A percentile compares a stretch with the other conserved stretches of the same genome.
Conservation (phyloP, 805 yeast species). For the Candida corydali region DNA sequence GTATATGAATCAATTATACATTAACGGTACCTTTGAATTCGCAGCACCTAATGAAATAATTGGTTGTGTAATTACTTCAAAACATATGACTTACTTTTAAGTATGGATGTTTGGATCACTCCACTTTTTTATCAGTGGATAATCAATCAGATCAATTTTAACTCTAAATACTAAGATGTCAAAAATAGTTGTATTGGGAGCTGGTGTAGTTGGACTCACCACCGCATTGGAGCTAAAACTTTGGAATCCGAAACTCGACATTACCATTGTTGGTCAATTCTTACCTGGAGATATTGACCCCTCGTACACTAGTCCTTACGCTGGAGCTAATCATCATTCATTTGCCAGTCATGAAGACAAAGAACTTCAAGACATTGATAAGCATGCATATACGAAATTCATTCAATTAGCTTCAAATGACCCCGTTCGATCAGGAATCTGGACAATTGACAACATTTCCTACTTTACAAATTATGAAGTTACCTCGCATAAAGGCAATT, state of each 20-base stretch:
- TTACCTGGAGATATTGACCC: conserved; percentile 54
- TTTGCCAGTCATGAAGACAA: conserved; percentile 44
- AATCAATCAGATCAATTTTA: not conserved
- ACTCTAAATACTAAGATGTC: not conserved
- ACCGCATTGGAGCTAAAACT: conserved; percentile 28
- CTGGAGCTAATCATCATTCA: conserved; percentile 71
- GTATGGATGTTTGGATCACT: not conserved
- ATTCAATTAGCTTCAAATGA: conserved; percentile 41
- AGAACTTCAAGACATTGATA: conserved; percentile 40
- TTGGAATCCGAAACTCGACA: conserved; percentile 15
- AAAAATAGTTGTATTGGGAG: conserved; percentile 21
- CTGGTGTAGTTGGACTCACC: conserved; percentile 38
- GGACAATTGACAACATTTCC: conserved; percentile 17
- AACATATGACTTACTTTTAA: no score
- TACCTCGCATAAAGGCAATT: conserved; percentile 6
- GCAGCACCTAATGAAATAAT: no score
- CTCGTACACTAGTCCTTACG: conserved; percentile 61
- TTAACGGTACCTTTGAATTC: no score
- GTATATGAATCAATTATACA: no score
- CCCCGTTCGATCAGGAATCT: conserved; percentile 47
- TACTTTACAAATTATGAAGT: conserved; percentile 13
- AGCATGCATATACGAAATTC: conserved; percentile 45
- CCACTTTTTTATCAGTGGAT: conserved; percentile 1
- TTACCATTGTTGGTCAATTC: conserved; percentile 31
- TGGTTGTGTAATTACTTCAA: no score